Evolutionary conservation across 2,329 filamentous ascomycete species (phyloP), one percentile per base, ranked within the genome.

Genomic region (Cryoendolithus antarcticus): DNA sequence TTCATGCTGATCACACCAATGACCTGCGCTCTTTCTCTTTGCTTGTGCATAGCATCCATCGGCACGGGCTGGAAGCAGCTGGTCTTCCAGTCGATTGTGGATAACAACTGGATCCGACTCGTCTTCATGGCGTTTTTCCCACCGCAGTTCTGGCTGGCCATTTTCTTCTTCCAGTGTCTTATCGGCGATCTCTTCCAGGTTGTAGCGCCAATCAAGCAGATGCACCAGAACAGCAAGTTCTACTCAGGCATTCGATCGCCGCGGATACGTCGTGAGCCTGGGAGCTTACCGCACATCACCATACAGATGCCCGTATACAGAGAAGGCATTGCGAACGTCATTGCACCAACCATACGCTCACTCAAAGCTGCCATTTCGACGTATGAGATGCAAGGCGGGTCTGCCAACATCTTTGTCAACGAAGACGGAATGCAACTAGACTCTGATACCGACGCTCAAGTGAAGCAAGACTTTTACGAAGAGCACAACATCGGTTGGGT

Each of bases 381-480:
- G 8, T 70, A 70, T 45, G 66, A 70, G 43, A 61, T 69, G 50
- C 59, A 65, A 45, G 77, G 77, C n/a, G 77, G 77, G 6, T 72
- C 75, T 1, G 77, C 77, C 19, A 79, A 74, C 50, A 77, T 82
- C 45, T 79, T 80, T 50, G 60, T 81, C 53, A 80, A 81, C 46
- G 77, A 82, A 40, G 77, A 82, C 46, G 77, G 77, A 41, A 74
- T 81, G 69, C 76, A 80, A 53, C 58, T 77, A 28, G 62, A 81
- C 10, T 59, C 67, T 4, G 53, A 60, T 6, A 61, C 65, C 5
- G 61, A 66, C n/a, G 61, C 63, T 7, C 57, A 56, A 34, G 60
- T 59, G 13, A 56, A 65, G 11, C 62, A 65, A 39, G 65, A 68
- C 35, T 70, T 66, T 47, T 69, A 69, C 50, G 64, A 67, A 8